A percentile compares a stretch with the other conserved stretches of the same genome.
phyloP scores from a whole-genome alignment of 495 filamentous ascomycete genomes.

The Penicillium soppii region DNA sequence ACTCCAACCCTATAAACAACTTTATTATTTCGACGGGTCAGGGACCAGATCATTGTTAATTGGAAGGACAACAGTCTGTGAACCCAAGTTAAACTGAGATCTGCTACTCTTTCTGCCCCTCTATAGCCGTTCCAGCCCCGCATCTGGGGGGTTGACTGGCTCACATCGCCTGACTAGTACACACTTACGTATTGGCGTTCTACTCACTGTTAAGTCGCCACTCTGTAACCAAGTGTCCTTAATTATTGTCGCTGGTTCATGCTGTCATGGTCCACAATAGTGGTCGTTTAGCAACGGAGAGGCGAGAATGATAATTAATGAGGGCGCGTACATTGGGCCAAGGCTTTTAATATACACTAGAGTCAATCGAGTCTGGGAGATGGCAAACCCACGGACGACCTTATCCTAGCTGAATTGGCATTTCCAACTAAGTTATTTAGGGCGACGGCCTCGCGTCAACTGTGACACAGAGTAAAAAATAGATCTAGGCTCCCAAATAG shows the following conservation, averaged over 20 bases:
- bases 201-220: not conserved
- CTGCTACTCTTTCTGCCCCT: not conserved
- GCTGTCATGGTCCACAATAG: not conserved
- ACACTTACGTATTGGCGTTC: conserved; percentile 2
- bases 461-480: not conserved
- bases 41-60: not conserved
- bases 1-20: conserved; percentile 9
- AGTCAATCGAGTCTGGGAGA: not conserved
- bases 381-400: not conserved
- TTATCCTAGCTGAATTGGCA: not conserved
- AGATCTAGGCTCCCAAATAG: not conserved
- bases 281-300: not conserved
- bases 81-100: not conserved
- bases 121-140: conserved; percentile 4
- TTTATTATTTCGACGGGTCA: not conserved
- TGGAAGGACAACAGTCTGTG: not conserved
- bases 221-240: not conserved
- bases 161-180: not conserved
- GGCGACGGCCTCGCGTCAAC: not conserved
- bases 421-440: not conserved
- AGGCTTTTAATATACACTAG: not conserved
- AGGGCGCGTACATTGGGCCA: not conserved
- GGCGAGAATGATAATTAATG: not conserved
- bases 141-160: not conserved
- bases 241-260: not conserved